Evolutionary conservation across 129 eudicot genomes (phyloP), one percentile per base, ranked within the genome.

Genomic region (Arctium minus): DNA sequence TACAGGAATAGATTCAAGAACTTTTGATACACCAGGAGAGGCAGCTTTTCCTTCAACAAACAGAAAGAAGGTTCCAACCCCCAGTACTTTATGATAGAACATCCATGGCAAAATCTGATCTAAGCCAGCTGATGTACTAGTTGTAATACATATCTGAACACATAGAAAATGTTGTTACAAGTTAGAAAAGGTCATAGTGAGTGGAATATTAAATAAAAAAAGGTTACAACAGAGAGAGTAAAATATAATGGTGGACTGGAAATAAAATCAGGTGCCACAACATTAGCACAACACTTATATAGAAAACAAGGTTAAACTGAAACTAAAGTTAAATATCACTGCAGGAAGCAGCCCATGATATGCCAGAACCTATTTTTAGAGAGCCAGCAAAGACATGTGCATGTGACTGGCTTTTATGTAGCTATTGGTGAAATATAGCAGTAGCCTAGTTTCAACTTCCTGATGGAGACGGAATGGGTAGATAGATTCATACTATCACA

Each of bases 31-130:
- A 75, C 76, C 79, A 8, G 98, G 92, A 75, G 98, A 79, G 65
- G 98, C 97, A 77, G 98, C 98, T 85, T 94, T 94, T 64, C 98
- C 98, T 86, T 94, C 98, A 68, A 94, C 98, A 87, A 94, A 94
- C 13, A 94, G 91, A 72, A 92, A 92, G 90, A 94, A 94, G 30
- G 90, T 91, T 48, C 92, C 87, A 17, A 94, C 97, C 48, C 98
- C 97, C 72, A 94, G 86, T 82, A 94, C 97, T 85, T 94, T 94
- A 90, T 94, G 98, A 83, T 89, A 94, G 84, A 88, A 94, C 97
- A 94, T 94, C 97, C 97, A 92, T 77, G 98, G 98, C 42, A 94
- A 86, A 65, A 94, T 94, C 94, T 94, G 97, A 68, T 94, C 97
- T 77, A 94, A 91, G 70, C 94, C 85, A 50, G 91, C 97, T 46